phyloP scores from a whole-genome alignment of 2,329 filamentous ascomycete species.

The Exophiala sideris region DNA sequence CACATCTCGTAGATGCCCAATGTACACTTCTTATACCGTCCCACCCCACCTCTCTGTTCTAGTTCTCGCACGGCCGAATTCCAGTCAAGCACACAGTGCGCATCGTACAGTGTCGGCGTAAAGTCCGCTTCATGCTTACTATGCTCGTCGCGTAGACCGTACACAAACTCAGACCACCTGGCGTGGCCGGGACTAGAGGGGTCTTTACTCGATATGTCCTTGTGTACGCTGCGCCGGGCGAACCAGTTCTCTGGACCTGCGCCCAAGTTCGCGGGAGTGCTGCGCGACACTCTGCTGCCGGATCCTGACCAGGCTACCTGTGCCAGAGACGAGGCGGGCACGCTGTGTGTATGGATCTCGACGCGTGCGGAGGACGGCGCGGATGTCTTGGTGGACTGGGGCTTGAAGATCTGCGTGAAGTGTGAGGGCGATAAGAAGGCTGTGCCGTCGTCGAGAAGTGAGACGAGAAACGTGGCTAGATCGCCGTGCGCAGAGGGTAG shows the following conservation, averaged over 20 bases:
- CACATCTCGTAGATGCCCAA: conserved; percentile 33
- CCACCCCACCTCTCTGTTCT: conserved; percentile 4
- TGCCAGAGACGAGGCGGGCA: conserved; percentile 18
- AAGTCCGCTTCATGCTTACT: conserved; percentile 42
- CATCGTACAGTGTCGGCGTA: conserved; percentile 37
- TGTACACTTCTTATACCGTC: conserved; percentile 10
- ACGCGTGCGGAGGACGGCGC: conserved; percentile 24
- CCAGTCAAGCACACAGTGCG: conserved; percentile 30
- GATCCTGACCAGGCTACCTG: conserved; percentile 14
- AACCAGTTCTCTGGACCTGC: conserved; percentile 38
- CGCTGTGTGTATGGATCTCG: conserved; percentile 19
- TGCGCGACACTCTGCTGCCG: conserved; percentile 4
- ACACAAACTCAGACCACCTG: conserved; percentile 38
- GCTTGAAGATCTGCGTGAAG: conserved; percentile 21
- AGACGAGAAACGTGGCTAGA: conserved; percentile 20
- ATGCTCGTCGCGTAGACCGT: conserved; percentile 37
- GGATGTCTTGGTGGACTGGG: conserved; percentile 21
- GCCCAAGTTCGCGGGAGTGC: conserved; percentile 6
- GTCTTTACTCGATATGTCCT: conserved; percentile 21
- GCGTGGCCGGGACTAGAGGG: conserved; percentile 34
- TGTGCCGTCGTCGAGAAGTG: conserved; percentile 25
- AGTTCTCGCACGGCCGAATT: conserved; percentile 20
- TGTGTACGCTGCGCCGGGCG: conserved; percentile 40
- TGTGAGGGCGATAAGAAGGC: conserved; percentile 22
- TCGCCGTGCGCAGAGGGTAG: conserved; percentile 15